phyloP scores from a whole-genome alignment of 2,329 filamentous ascomycete species.

The Nakataea oryzae region DNA sequence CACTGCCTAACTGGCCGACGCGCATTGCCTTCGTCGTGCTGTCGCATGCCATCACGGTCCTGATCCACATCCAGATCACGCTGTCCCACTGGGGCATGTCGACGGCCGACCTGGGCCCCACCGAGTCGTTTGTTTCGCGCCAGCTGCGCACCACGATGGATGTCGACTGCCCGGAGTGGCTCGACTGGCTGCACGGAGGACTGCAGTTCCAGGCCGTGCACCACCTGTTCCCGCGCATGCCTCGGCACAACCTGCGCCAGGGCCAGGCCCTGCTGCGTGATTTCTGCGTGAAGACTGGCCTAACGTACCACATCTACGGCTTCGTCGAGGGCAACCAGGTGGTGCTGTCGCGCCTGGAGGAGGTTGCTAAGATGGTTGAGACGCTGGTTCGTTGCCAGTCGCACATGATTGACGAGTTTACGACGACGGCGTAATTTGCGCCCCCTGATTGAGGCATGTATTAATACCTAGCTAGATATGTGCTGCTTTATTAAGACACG shows the following conservation, averaged over 20 bases:
- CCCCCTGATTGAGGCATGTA: background rate
- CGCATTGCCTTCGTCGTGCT: conserved; percentile 54
- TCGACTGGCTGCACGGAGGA: conserved; percentile 63
- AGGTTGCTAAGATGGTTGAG: conserved; percentile 50
- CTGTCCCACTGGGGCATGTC: conserved; percentile 66
- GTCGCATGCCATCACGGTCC: conserved; percentile 55
- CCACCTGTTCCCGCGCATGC: conserved; percentile 58
- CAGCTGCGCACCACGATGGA: conserved; percentile 67
- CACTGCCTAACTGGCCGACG: conserved; percentile 44
- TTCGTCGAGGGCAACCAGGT: conserved; percentile 54
- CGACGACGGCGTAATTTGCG: background rate
- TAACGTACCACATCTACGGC: conserved; percentile 50
- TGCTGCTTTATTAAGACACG: too few species aligned
- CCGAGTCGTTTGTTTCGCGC: conserved; percentile 58
- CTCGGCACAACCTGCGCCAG: conserved; percentile 55
- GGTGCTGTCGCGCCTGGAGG: conserved; percentile 34
- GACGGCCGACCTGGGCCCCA: conserved; percentile 50
- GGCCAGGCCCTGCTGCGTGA: conserved; percentile 49
- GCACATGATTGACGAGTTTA: conserved; percentile 28
- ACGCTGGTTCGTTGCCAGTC: conserved; percentile 48
- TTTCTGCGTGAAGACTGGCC: conserved; percentile 53
- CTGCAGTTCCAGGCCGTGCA: conserved; percentile 65
- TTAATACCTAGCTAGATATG: background rate
- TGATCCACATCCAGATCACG: conserved; percentile 62
- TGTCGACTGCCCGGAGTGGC: conserved; percentile 60